phyloP scores from a whole-genome alignment of 2,329 filamentous ascomycete species.

The Calonectria multiphialidica region DNA sequence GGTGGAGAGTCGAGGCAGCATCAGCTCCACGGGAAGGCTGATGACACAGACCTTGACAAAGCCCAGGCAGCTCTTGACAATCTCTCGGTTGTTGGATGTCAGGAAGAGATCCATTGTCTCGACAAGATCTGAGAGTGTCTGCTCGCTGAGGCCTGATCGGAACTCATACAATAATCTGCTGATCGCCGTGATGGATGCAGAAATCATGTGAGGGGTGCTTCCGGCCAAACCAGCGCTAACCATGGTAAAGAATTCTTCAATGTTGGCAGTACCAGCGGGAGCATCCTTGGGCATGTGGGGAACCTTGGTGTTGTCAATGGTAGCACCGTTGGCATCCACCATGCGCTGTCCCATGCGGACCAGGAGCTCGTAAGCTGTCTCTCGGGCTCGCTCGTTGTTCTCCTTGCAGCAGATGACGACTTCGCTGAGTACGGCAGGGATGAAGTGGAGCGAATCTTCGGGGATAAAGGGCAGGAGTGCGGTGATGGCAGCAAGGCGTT shows the following conservation, averaged over 20 bases:
- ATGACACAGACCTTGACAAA: constrained; percentile 98
- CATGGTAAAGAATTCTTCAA: constrained; percentile 99
- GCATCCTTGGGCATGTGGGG: constrained; percentile 88
- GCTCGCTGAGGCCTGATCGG: constrained; percentile 74
- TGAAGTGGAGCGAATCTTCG: constrained; percentile 86
- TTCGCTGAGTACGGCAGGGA: constrained; percentile 90
- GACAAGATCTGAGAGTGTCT: constrained; percentile 85
- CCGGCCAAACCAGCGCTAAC: constrained; percentile 95
- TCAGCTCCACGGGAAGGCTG: constrained; percentile 81
- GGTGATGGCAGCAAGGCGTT: constrained; percentile 85
- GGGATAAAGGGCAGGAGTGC: constrained; percentile 86
- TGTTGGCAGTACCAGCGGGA: constrained; percentile 79
- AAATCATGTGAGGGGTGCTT: constrained; percentile 96
- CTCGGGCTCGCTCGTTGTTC: constrained; percentile 94
- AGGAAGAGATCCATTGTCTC: constrained; percentile 97
- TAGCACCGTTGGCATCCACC: constrained; percentile 71
- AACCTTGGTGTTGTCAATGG: constrained; percentile 88
- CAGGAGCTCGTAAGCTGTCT: constrained; percentile 89
- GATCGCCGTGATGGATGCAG: constrained; percentile 93
- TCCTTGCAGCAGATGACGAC: constrained; percentile 98
- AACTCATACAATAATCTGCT: constrained; percentile 96
- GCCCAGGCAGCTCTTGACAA: constrained; percentile 92
- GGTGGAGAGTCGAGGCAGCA: constrained; percentile 80
- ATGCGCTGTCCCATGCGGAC: constrained; percentile 91
- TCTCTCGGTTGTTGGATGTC: constrained; percentile 95